A percentile compares a stretch with the other conserved stretches of the same genome.
phyloP scores from a whole-genome alignment of 257 asterid genomes.

The Vinca minor region DNA sequence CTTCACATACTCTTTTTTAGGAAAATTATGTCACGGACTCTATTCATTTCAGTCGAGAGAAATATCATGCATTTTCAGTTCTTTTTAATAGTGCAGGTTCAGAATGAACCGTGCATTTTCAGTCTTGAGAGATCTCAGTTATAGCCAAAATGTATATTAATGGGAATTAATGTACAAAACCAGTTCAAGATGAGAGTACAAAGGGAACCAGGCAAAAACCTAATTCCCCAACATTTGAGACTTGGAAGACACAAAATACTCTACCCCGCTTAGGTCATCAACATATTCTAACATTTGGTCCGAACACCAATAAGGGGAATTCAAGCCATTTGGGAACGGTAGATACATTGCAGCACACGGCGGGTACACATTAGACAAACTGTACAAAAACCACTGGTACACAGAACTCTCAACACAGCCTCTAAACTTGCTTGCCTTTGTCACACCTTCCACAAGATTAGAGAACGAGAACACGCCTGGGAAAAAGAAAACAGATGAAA shows the following conservation, averaged over 20 bases:
- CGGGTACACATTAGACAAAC: constrained; percentile 4
- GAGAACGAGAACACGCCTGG: constrained; percentile 16
- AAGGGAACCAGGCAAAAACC: not conserved
- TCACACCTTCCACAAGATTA: not conserved
- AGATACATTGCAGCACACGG: not conserved
- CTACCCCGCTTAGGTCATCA: constrained; percentile 1
- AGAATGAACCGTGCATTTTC: too few relatives aligned
- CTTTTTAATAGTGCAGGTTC: too few relatives aligned
- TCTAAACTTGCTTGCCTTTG: constrained; percentile 4
- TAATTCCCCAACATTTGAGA: not conserved
- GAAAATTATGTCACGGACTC: too few relatives aligned
- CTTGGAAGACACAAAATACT: not conserved
- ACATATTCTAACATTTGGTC: not conserved
- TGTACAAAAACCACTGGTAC: constrained; percentile 10
- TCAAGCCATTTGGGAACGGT: not conserved
- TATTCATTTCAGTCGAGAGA: too few relatives aligned
- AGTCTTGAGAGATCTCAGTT: not conserved
- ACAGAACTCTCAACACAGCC: not conserved
- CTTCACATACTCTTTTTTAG: too few relatives aligned
- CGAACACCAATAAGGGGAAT: not conserved
- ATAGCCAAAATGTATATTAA: not conserved
- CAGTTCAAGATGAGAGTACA: not conserved
- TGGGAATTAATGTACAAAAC: constrained; percentile 4
- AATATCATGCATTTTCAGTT: too few relatives aligned
- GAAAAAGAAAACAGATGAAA: constrained; percentile 18